phyloP scores from a whole-genome alignment of 768 basidiomycete species.

The Mycena kentingensis region DNA sequence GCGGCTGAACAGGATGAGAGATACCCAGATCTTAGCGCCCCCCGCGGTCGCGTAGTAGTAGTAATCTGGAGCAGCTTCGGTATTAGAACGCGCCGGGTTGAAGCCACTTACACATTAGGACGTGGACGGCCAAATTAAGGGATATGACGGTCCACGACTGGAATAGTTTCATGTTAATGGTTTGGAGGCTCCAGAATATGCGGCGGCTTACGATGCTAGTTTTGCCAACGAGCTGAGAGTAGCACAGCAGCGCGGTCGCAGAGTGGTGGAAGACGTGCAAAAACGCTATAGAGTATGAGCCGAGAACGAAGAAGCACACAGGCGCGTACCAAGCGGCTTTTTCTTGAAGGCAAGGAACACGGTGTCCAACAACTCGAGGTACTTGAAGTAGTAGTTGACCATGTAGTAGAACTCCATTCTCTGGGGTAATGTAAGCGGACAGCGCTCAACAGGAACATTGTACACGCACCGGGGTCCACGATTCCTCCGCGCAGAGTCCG shows the following conservation, averaged over 20 bases:
- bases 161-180: slow-evolving; percentile 14
- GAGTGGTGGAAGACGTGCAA: slow-evolving; percentile 99
- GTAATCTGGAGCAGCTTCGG: slow-evolving; percentile 64
- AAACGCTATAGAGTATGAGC: slow-evolving; percentile 65
- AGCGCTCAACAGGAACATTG: slow-evolving; percentile 1
- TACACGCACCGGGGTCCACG: slow-evolving; percentile 85
- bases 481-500: slow-evolving; percentile 71
- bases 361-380: slow-evolving; percentile 94
- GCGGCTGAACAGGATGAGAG: slow-evolving; percentile 20
- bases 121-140: slow-evolving; percentile 91
- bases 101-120: slow-evolving; percentile 86
- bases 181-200: not conserved
- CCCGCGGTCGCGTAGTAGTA: slow-evolving; percentile 99
- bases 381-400: slow-evolving; percentile 99
- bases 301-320: slow-evolving; percentile 4
- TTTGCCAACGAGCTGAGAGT: slow-evolving; percentile 89
- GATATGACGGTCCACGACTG: slow-evolving; percentile 96
- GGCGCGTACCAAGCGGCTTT: slow-evolving; percentile 83
- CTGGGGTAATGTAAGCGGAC: slow-evolving; percentile 41
- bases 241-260: slow-evolving; percentile 94
- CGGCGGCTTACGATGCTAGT: slow-evolving; percentile 78
- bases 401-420: slow-evolving; percentile 96
- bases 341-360: slow-evolving; percentile 98
- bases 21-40: slow-evolving; percentile 94
- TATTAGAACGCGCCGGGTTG: slow-evolving; percentile 5